phyloP scores from a whole-genome alignment of 2,329 filamentous ascomycete species.

The Cladosporium sphaerospermum region DNA sequence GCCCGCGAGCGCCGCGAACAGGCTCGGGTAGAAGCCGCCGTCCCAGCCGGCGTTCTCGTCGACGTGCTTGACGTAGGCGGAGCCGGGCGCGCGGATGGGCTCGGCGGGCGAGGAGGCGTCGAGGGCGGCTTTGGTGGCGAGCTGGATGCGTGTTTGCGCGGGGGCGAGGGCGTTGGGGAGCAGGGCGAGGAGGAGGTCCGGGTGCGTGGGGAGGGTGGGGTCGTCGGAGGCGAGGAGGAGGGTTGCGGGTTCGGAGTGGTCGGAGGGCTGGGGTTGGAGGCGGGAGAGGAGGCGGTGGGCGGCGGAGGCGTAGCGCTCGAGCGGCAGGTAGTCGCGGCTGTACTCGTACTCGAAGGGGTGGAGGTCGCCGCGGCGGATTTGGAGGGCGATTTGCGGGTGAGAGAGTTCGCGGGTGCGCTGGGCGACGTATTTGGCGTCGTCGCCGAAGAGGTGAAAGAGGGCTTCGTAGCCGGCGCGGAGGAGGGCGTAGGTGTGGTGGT shows the following conservation, averaged over 20 bases:
- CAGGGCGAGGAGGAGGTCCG: conserved; percentile 51
- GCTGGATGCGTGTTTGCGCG: conserved; percentile 70
- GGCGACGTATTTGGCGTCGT: conserved; percentile 60
- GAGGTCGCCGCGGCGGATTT: conserved; percentile 73
- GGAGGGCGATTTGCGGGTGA: conserved; percentile 61
- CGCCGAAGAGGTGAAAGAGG: conserved; percentile 62
- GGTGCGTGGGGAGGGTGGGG: conserved; percentile 62
- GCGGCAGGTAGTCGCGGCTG: conserved; percentile 68
- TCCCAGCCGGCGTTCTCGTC: conserved; percentile 81
- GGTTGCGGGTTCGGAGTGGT: conserved; percentile 17
- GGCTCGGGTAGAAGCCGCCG: conserved; percentile 73
- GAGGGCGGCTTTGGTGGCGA: conserved; percentile 59
- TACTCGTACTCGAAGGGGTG: conserved; percentile 75
- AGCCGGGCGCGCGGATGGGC: conserved; percentile 34
- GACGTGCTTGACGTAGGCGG: conserved; percentile 58
- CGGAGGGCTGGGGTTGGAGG: conserved; percentile 18
- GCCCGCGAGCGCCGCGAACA: conserved; percentile 72
- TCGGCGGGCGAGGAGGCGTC: conserved; percentile 29
- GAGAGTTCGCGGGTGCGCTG: conserved; percentile 50
- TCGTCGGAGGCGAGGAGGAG: conserved; percentile 75
- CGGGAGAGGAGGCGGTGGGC: conserved; percentile 44
- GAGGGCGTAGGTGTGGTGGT: conserved; percentile 58
- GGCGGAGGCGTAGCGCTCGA: conserved; percentile 59
- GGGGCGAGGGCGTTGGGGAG: conserved; percentile 34
- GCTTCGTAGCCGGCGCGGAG: conserved; percentile 65